Conservation (phyloP, 2,329 filamentous ascomycete species). For the Ustulina deusta region DNA sequence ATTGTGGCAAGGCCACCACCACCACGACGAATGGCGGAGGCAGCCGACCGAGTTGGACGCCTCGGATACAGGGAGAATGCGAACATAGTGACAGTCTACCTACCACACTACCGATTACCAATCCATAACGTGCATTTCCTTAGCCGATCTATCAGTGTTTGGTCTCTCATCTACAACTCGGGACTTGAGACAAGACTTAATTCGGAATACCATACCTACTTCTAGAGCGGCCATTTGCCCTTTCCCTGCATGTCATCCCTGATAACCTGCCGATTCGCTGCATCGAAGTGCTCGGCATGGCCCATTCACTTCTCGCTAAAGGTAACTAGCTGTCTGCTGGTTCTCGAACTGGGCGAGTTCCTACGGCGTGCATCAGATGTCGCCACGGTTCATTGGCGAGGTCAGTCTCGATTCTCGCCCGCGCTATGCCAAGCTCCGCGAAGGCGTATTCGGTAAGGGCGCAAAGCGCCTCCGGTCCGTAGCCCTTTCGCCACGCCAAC, state of each 20-base stretch:
- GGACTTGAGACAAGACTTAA: not conserved
- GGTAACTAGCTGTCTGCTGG: not conserved
- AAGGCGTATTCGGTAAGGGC: not conserved
- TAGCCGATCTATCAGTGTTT: not conserved
- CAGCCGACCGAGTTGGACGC: slow-evolving; percentile 23
- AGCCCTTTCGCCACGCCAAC: slow-evolving; percentile 7
- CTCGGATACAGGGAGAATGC: not conserved
- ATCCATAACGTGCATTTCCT: not conserved
- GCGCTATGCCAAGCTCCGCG: not conserved
- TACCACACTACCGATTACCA: not conserved
- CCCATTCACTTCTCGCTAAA: not conserved
- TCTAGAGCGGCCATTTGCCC: not conserved
- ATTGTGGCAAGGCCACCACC: not conserved
- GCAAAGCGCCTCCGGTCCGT: not conserved
- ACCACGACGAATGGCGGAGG: slow-evolving; percentile 14
- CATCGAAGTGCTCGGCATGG: not conserved
- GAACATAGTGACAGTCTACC: not conserved
- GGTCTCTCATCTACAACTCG: not conserved
- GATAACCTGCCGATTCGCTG: not conserved
- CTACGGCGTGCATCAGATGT: not conserved
- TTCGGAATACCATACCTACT: not conserved
- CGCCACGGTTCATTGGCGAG: slow-evolving; percentile 8
- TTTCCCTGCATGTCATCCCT: not conserved
- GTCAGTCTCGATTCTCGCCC: slow-evolving; percentile 8
- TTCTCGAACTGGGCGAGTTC: not conserved